phyloP scores from a whole-genome alignment of 305 asterid genomes.

The Lippia alba region DNA sequence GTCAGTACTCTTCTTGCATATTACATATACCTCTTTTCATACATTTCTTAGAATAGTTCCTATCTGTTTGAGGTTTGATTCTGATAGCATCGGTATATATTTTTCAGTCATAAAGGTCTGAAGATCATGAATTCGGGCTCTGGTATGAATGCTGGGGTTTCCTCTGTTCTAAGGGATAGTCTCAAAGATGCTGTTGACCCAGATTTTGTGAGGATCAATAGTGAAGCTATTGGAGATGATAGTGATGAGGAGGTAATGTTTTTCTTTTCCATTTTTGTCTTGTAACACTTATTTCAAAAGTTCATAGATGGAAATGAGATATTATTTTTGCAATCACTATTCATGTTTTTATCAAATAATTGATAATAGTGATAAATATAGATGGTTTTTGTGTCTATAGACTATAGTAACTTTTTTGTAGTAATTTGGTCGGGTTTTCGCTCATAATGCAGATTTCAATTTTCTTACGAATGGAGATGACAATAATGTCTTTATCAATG shows the following conservation, averaged over 20 bases:
- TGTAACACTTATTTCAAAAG: background rate
- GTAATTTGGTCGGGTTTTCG: no score
- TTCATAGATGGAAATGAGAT: no score
- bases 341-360: no score
- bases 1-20: constrained; percentile 48
- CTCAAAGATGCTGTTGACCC: constrained; percentile 90
- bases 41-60: constrained; percentile 17
- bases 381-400: no score
- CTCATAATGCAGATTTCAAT: no score
- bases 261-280: constrained; percentile 22
- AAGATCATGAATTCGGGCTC: constrained; percentile 76
- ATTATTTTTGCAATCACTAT: no score
- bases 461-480: no score
- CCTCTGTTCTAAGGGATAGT: constrained; percentile 63
- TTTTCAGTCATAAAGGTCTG: constrained; percentile 74
- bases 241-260: constrained; percentile 86
- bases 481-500: no score
- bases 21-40: constrained; percentile 20
- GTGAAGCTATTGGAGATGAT: constrained; percentile 76
- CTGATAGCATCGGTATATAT: constrained; percentile 21
- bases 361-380: no score
- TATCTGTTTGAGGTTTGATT: constrained; percentile 20
- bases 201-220: constrained; percentile 85
- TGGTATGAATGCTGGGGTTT: constrained; percentile 53
- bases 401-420: no score